Base-by-base conservation (phyloP, 306 rosid species). In the Bauhinia variegata region DNA sequence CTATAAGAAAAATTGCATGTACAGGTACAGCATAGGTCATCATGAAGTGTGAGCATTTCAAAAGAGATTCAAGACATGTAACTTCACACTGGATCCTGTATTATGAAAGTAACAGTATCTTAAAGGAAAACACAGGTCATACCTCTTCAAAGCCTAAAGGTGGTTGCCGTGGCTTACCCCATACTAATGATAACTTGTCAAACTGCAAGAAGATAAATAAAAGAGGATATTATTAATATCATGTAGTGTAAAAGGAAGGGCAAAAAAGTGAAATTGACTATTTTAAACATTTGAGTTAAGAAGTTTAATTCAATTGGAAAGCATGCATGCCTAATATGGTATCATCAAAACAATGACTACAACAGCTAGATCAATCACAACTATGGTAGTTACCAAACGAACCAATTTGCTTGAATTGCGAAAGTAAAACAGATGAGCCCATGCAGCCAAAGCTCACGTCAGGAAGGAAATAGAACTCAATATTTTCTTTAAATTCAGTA, bases 121-220 rank as follows among this genome's bases (percentile, higher is more conserved):
- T 54, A 11, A 28, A 76, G 11, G 14, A 63, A 68, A 78, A 68
- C 54, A 54, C 37, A 53, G 65, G 52, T 36, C 82, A 74, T 78
- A 91, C 99, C 96, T 95, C 97, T 71, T 73, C 85, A 82, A 83
- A 72, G 52, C 80, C 90, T 75, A 95, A 81, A 56, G 99, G 91
- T 49, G 89, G 73, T 67, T 83, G 92, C 41, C 99, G 88, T 11
- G 95, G 97, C 71, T 95, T 90, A 68, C 97, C 96, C 99, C 97
- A 95, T 34, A 84, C 91, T 32, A 90, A 74, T 23, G 92, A 76
- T 64, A 80, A 47, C 28, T 85, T 83, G 42, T 90, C 95, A 71
- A 90, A 81, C 99, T 95, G 95, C 69, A 59, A 70, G 50, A 55
- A 58, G 54, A 60, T 62, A 70, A 60, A 57, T 36, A 70, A 65